phyloP scores from a whole-genome alignment of 768 basidiomycete species.

The Tremella mesenterica region DNA sequence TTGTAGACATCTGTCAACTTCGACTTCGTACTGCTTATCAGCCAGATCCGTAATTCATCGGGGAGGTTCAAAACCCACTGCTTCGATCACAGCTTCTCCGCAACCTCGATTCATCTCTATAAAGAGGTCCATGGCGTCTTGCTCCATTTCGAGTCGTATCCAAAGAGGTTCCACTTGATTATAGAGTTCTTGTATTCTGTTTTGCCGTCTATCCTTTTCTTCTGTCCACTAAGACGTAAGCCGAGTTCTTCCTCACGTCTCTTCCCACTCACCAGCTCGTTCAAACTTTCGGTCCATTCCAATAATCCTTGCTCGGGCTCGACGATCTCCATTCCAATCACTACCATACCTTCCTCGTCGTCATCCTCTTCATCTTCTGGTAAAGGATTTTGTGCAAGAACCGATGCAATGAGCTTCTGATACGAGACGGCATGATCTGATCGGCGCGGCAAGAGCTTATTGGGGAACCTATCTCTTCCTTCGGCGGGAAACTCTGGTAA shows the following conservation, averaged over 20 bases:
- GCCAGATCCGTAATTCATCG: background rate
- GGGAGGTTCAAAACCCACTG: slow-evolving; percentile 45
- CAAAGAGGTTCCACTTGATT: slow-evolving; percentile 87
- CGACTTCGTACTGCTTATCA: slow-evolving; percentile 60
- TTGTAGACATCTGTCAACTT: slow-evolving; percentile 81
- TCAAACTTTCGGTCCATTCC: slow-evolving; percentile 56
- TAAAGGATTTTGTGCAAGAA: slow-evolving; percentile 48
- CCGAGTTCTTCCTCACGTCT: background rate
- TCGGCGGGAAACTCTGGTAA: slow-evolving; percentile 25
- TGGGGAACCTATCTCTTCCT: slow-evolving; percentile 25
- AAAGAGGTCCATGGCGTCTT: slow-evolving; percentile 80
- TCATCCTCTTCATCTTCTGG: slow-evolving; percentile 50
- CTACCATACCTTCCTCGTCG: slow-evolving; percentile 40
- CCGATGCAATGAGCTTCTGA: slow-evolving; percentile 47
- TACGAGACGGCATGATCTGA: slow-evolving; percentile 11
- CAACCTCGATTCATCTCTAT: slow-evolving; percentile 75
- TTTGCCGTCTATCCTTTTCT: slow-evolving; percentile 64
- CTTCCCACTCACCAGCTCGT: slow-evolving; percentile 39
- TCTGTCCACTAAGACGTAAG: slow-evolving; percentile 52
- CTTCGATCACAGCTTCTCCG: slow-evolving; percentile 63
- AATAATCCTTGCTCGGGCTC: slow-evolving; percentile 71
- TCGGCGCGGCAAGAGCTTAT: slow-evolving; percentile 22
- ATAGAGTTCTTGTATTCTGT: slow-evolving; percentile 84
- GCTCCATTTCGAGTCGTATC: slow-evolving; percentile 71
- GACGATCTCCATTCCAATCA: slow-evolving; percentile 61